These are phyloP conservation scores for Blastosporella zonata DNA, from an alignment of 1,284 basidiomycete genomes.

Conservation along the genomic window DNA sequence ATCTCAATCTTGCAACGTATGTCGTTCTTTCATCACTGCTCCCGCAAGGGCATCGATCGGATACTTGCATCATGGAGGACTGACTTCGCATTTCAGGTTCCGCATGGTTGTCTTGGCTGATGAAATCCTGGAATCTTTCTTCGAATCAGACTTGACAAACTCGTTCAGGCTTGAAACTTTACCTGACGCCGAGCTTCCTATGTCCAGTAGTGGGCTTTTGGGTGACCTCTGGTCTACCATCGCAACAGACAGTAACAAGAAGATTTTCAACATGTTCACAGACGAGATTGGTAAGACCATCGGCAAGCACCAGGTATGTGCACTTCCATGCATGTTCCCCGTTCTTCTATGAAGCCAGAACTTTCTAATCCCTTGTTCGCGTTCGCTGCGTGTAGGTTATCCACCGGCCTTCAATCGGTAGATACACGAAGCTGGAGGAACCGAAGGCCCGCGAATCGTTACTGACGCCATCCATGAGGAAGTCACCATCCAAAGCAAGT, in stretches of 20 bases:
- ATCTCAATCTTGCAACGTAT: conserved; percentile 83
- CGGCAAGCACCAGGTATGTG: conserved; percentile 77
- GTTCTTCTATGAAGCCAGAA: background rate
- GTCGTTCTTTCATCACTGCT: background rate
- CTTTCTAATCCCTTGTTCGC: background rate
- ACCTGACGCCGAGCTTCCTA: conserved; percentile 61
- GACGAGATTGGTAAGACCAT: conserved; percentile 93
- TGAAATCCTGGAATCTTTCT: conserved; percentile 92
- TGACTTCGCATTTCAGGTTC: conserved; percentile 55
- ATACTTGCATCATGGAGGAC: background rate
- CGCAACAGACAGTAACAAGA: conserved; percentile 84
- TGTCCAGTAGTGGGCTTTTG: conserved; percentile 61
- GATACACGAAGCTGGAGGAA: conserved; percentile 79
- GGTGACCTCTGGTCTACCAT: conserved; percentile 88
- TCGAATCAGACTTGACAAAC: conserved; percentile 82
- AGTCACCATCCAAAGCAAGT: conserved; percentile 54
- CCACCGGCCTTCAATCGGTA: conserved; percentile 81
- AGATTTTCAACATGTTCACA: conserved; percentile 82
- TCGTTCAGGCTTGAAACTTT: conserved; percentile 84
- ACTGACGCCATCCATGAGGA: conserved; percentile 65
- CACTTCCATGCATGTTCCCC: background rate
- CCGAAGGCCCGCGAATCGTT: conserved; percentile 87
- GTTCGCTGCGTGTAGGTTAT: conserved; percentile 46
- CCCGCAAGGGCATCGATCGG: background rate
- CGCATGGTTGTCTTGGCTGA: conserved; percentile 97